Evolutionary conservation across 495 filamentous ascomycete genomes (phyloP), one percentile per base, ranked within the genome.

Genomic region (Xylaria grammica): DNA sequence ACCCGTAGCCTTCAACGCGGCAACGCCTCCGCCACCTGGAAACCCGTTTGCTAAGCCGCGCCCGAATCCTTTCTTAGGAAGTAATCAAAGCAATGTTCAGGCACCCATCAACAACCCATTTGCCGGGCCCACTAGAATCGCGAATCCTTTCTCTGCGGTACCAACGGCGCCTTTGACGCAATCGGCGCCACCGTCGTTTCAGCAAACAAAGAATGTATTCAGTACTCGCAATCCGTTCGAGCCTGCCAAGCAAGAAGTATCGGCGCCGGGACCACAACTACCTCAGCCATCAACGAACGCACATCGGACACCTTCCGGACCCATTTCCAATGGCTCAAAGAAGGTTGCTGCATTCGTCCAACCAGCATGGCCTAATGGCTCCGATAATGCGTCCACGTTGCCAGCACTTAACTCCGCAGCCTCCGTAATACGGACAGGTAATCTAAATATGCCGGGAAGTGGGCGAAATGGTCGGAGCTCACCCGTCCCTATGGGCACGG

Each of bases 1-100:
- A 48, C 60, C 58, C 69, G 58, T 67, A 74, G 71, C 71, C 60
- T 74, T 74, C 32, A 57, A 38, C 29, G 38, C 62, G 11, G 58
- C 54, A 27, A 44, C n/a, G 2, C 19, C 67, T 53, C 65, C 68
- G 26, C 46, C 42, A 15, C 36, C 32, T 30, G 27, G 17, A 15
- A 66, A 69, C 30, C 63, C 67, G n/a, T 69, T 69, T 40, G 48
- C 60, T n/a, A 48, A 60, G 49, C 54, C 50, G 10, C 20, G 55
- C 1, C n/a, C 42, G 13, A 69, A 74, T 44, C 67, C 69, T 17
- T 69, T 68, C 30, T 46, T 24, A 3, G 20, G 34, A 10, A 62
- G 30, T 42, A 64, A 38, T 30, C 46, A 67, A 17, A 8, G 30
- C 13, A 69, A 65, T 50, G 55, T 50, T 5, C 54, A 65, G 50